These are phyloP conservation scores for Amoebophrya sp. DNA, from an alignment of 169 alveolate species.

Conservation along the genomic window DNA sequence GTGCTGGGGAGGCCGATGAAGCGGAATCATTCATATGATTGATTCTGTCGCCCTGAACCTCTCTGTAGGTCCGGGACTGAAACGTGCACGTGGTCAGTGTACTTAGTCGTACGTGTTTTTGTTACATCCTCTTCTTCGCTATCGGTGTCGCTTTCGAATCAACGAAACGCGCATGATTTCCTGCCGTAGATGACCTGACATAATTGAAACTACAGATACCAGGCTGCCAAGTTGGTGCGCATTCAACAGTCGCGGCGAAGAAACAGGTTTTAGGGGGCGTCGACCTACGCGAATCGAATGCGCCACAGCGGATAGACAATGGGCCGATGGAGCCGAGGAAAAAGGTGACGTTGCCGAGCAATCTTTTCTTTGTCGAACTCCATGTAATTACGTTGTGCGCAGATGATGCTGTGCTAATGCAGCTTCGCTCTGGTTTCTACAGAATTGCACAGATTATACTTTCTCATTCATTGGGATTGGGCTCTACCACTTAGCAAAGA, in stretches of 20 bases:
- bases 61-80: not conserved
- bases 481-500: too few species aligned
- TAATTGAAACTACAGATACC: not conserved
- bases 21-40: not conserved
- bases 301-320: constrained; percentile 25
- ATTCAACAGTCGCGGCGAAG: not conserved
- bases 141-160: not conserved
- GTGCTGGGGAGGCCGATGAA: too few species aligned
- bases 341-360: too few species aligned
- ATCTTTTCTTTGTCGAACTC: too few species aligned
- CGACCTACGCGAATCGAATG: constrained; percentile 19
- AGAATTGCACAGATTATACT: too few species aligned
- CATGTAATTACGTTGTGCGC: too few species aligned
- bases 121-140: not conserved
- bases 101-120: not conserved
- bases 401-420: too few species aligned
- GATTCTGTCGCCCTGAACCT: not conserved
- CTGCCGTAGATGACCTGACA: not conserved
- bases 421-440: too few species aligned
- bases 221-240: not conserved
- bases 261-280: not conserved
- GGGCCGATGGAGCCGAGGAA: constrained; percentile 25
- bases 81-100: not conserved
- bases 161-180: not conserved
- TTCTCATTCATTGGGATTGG: too few species aligned